Evolutionary conservation across 139 green algal species (phyloP).

Genomic region (Zygnema circumcarinatum): DNA sequence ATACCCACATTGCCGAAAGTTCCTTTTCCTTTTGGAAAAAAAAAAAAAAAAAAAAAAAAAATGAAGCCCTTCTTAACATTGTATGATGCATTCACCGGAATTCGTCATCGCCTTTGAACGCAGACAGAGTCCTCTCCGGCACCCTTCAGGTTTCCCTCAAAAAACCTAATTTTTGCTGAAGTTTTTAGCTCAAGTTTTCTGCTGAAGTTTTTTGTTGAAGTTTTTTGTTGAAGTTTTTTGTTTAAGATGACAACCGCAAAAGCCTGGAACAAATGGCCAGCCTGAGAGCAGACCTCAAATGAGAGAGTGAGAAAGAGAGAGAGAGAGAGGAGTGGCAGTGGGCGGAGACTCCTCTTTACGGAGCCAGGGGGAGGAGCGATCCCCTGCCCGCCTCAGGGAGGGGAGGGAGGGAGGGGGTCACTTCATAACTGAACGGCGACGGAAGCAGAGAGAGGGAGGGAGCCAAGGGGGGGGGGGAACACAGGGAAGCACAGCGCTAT

Average conservation of each 20-base stretch:
- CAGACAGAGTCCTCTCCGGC: no score
- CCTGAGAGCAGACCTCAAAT: background rate
- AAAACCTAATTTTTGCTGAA: conserved; percentile 17
- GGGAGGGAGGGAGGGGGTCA: background rate
- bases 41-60: no score
- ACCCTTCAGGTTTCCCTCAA: no score
- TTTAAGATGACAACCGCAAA: background rate
- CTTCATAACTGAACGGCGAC: no score
- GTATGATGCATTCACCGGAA: no score
- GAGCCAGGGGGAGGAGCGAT: conserved; percentile 3
- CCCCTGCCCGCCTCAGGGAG: no score
- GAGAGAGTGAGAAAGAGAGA: background rate
- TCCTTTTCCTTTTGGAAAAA: no score
- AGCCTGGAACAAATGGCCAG: background rate
- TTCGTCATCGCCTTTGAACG: no score
- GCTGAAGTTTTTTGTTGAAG: background rate
- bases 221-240: background rate
- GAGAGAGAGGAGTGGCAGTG: background rate
- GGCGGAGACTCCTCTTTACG: background rate
- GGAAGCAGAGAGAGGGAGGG: background rate
- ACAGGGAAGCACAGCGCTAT: no score
- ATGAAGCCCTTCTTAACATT: no score
- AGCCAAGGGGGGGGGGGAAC: background rate
- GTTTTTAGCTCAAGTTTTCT: background rate
- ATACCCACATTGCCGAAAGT: no score